Base-by-base conservation (phyloP, 1,284 basidiomycete species). In the Cystobasidium slooffiae region DNA sequence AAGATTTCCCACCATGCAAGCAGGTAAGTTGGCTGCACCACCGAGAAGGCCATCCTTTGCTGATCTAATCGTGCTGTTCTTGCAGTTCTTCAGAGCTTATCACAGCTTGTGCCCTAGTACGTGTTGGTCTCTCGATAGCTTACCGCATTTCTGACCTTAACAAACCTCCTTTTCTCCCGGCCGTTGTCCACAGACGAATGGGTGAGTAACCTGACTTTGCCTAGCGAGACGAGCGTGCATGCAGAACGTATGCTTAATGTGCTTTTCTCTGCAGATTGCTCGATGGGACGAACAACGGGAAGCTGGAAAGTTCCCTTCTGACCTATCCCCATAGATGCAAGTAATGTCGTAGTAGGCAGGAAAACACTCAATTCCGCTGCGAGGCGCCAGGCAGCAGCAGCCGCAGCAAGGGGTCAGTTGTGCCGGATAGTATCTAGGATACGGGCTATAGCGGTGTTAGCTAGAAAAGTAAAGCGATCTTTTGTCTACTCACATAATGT, bases 1-100 rank as follows among this genome's bases (percentile, higher is more conserved):
- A 99, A 81, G 97, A 99, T 76, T 98, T 90, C 83, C 89, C 90
- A 24, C 94, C 97, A 9, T 99, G 97, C 91, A 94, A 96, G 86
- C 94, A 78, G 51, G 79, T 79, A 31, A 51, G 78, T 43, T 0
- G 0, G 9, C 12, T 46, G 10, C 16, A n/a, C 3, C 20, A 49
- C 7, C 8, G 51, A 53, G 7, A 20, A 66, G 22, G 1, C 39
- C 24, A 41, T 39, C 5, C 14, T 12, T 14, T 52, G 6, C 31
- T 16, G 14, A 1, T 18, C 51, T 66, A 7, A 22, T 16, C 58
- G 1, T 16, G 3, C 5, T 9, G 7, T 49, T 1, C 0, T 14
- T 20, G 18, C 68, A 97, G 86, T 99, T 99, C 90, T 93, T 91
- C 87, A 89, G 90, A 82, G 92, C 93, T 47, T 99, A 94, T 88